Base-by-base conservation (phyloP, 257 asterid genomes). In the Solanum okadae region DNA sequence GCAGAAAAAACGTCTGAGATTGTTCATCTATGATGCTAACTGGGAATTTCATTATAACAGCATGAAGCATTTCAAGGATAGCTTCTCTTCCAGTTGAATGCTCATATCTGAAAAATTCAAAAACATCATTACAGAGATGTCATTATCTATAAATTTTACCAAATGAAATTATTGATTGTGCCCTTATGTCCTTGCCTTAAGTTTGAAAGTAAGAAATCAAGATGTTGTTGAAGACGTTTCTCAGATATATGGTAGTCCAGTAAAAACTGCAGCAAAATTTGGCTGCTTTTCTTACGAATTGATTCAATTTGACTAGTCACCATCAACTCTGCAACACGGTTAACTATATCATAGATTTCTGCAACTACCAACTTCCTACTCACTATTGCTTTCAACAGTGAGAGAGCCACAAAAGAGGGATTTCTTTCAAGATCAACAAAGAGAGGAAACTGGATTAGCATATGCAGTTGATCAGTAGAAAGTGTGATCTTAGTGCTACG, bases 11-110 rank as follows among this genome's bases (percentile, higher is more conserved):
- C n/a, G 93, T 94, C 83, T 91, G 94, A 56, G 94, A 94, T 88
- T 94, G 98, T 85, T 86, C 94, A 78, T 97, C 98, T 18, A 96
- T 67, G 46, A 83, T 84, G 13, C 86, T 88, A 72, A 33, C 88
- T 9, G 98, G 98, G 90, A 97, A 94, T 90, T 95, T 97, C 92
- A 90, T 86, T 90, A 97, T 94, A 87, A 97, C 93, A 72, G 94
- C 94, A 92, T 94, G 98, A 70, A 96, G 93, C 98, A 97, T 97
- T 93, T 97, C 98, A 83, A 97, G 98, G 83, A 95, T 94, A 79
- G 98, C 92, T 92, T 96, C 98, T 89, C 98, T 94, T 75, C 99
- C 99, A 90, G 94, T 90, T 83, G 98, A 85, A 93, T 96, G 98
- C 89, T 95, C 95, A 78, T 97, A 97, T 78, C 99, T 97, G 94